phyloP scores from a whole-genome alignment of 176 grass and related monocot genomes.

The Stipa capillata region DNA sequence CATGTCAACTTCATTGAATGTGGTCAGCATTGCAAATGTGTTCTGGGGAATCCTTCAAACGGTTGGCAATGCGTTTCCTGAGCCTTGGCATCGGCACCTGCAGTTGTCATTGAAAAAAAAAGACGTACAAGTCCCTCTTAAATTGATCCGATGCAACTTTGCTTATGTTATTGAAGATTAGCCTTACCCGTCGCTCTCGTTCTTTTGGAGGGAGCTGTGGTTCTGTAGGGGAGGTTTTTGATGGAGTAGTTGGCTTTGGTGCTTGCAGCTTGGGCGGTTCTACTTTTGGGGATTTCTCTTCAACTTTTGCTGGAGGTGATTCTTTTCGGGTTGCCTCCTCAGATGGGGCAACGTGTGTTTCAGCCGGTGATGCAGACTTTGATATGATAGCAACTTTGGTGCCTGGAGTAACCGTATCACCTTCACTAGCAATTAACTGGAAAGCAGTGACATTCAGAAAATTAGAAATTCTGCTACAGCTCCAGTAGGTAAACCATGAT shows the following conservation, averaged over 20 bases:
- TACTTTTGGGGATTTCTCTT: slow-evolving; percentile 39
- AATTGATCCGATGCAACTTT: background rate
- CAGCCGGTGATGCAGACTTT: slow-evolving; percentile 66
- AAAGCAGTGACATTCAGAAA: background rate
- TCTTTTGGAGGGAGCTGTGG: slow-evolving; percentile 97
- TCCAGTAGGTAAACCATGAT: background rate
- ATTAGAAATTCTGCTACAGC: background rate
- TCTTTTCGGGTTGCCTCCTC: slow-evolving; percentile 74
- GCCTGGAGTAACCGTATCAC: slow-evolving; percentile 93
- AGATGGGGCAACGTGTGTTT: slow-evolving; percentile 90
- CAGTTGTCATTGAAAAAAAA: slow-evolving; percentile 2
- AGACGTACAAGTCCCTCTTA: background rate
- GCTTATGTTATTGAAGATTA: background rate
- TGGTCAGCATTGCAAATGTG: slow-evolving; percentile 94
- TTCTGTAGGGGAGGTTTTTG: slow-evolving; percentile 69
- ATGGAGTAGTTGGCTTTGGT: slow-evolving; percentile 30
- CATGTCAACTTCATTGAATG: slow-evolving; percentile 99
- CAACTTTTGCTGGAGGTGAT: slow-evolving; percentile 22
- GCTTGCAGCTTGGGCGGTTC: slow-evolving; percentile 42
- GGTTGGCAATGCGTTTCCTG: slow-evolving; percentile 90
- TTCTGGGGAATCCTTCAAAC: slow-evolving; percentile 99
- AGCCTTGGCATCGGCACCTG: slow-evolving; percentile 96
- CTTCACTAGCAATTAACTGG: slow-evolving; percentile 79
- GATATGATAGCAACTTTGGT: slow-evolving; percentile 94
- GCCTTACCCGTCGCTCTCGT: slow-evolving; percentile 76